Evolutionary conservation across 2,329 filamentous ascomycete species (phyloP).

Genomic region (Podosphaera aphanis): DNA sequence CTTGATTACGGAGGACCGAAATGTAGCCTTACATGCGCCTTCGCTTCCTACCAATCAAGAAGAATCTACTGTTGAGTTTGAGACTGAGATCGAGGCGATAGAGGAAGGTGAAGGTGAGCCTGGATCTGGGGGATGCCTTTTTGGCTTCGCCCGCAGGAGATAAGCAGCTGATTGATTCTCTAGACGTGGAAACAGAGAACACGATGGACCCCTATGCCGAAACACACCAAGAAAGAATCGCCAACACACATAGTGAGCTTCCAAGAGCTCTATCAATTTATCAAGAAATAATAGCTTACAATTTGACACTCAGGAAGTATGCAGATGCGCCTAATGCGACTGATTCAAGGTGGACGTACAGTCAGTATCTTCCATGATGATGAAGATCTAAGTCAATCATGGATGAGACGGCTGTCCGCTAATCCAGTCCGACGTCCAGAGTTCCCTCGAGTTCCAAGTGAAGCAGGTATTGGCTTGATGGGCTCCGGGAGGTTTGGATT

Average conservation of each 20-base stretch:
- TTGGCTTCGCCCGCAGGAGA: not conserved
- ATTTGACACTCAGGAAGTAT: not conserved
- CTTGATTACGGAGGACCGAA: not conserved
- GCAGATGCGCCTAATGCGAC: not conserved
- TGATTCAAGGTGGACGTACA: not conserved
- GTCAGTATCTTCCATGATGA: not conserved
- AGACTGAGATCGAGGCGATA: not conserved
- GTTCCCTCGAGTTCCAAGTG: constrained; percentile 69
- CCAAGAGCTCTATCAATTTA: not conserved
- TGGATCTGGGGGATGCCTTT: not conserved
- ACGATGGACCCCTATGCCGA: not conserved
- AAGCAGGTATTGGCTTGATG: constrained; percentile 58
- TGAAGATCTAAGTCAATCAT: not conserved
- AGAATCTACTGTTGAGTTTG: not conserved
- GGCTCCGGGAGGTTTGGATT: constrained; percentile 56
- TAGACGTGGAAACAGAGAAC: not conserved
- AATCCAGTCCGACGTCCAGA: not conserved
- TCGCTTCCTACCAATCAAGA: not conserved
- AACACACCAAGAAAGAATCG: not conserved
- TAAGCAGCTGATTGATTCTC: not conserved
- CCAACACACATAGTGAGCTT: not conserved
- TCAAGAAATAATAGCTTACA: not conserved
- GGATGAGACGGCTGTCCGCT: not conserved
- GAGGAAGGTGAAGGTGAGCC: not conserved
- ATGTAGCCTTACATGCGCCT: not conserved